Conservation (phyloP, 1,139 yeast genomes). For the Taphrina flavorubra region DNA sequence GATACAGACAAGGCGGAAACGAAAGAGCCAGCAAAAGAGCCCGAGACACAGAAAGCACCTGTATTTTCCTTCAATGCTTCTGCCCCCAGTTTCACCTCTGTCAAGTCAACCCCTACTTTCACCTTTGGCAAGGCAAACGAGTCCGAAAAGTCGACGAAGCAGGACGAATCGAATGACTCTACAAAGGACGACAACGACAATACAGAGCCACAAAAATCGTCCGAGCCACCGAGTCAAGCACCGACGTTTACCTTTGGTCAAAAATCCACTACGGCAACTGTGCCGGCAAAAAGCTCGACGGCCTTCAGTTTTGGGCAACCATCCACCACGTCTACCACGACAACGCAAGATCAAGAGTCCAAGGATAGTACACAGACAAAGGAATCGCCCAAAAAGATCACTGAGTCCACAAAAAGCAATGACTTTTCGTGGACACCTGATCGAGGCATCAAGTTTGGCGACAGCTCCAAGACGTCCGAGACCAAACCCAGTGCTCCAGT, state of each 20-base stretch:
- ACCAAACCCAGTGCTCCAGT: conserved; percentile 44
- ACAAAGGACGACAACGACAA: neutral
- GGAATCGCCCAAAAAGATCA: conserved; percentile 15
- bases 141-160: neutral
- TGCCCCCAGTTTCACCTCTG: conserved; percentile 26
- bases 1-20: neutral
- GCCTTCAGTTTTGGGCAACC: conserved; percentile 3
- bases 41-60: conserved; percentile 9
- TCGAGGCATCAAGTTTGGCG: conserved; percentile 51
- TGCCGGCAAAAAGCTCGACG: neutral
- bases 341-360: neutral
- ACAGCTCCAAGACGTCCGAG: conserved; percentile 35
- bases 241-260: conserved; percentile 32
- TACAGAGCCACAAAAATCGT: neutral
- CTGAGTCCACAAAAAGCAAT: conserved; percentile 2
- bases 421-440: conserved; percentile 52
- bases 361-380: neutral
- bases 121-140: conserved; percentile 24
- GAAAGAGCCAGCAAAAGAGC: conserved; percentile 47
- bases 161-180: neutral
- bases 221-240: conserved; percentile 12
- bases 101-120: conserved; percentile 17
- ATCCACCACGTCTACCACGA: neutral
- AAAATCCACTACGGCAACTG: neutral
- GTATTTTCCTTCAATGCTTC: conserved; percentile 31